Evolutionary conservation across 768 basidiomycete genomes (phyloP), one percentile per base, ranked within the genome.

Genomic region (Auriculariales sp.): DNA sequence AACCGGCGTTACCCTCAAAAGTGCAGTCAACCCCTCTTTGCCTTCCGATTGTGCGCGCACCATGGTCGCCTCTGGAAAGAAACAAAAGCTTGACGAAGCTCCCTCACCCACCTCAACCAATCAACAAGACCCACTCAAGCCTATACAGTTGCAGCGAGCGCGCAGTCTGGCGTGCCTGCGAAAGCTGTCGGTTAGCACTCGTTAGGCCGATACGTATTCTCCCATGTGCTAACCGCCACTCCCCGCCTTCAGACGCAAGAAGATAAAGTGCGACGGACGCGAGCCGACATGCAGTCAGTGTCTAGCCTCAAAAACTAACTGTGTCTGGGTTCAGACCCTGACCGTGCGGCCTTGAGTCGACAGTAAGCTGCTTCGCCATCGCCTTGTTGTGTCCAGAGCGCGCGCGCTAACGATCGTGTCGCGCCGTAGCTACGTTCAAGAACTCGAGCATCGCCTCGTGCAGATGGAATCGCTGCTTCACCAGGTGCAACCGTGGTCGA

Each of bases 301-400:
- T 60, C 62, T 75, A 15, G 67, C 76, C 35, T 82, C 85, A 5
- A 78, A 77, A 42, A 81, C 83, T 1, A 76, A 79, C 56, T 91
- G 88, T 60, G 86, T 83, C 36, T 91, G 88, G 88, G 70, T 89
- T 35, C 88, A 91, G 66, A 91, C 88, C 4, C 90, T 67, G 88
- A 91, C 65, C 79, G 88, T 58, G 88, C 88, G 22, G 88, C 88
- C 3, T 68, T 90, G 54, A 91, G 89, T 61, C 73, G 88, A 71
- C 88, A 91, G 88, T 91, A 62, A 55, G 88, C 72, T 48, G 3
- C 53, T 46, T n/a, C n/a, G n/a, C n/a, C n/a, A 50, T 55, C 52
- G 56, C 59, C 42, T 24, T 56, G 55, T 59, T 53, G 52, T 29
- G 31, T 62, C 54, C 7, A 19, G 22, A 3, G 39, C 39, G 10